Conservation (phyloP, 495 filamentous ascomycete species). For the Penicillium lividum region DNA sequence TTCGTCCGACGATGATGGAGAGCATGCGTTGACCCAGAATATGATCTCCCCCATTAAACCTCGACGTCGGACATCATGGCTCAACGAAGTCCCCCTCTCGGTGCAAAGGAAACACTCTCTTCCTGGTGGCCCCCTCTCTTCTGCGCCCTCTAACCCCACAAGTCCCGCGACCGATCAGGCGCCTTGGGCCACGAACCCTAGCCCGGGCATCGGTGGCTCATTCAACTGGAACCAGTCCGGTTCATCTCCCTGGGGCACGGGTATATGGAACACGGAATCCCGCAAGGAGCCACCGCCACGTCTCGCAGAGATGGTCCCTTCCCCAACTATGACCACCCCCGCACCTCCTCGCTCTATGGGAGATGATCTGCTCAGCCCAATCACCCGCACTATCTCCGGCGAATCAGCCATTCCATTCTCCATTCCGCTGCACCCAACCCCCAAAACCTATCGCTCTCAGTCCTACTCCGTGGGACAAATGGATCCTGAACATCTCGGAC, state of each 20-base stretch:
- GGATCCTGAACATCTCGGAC: conserved; percentile 62
- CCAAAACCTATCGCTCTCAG: conserved; percentile 90
- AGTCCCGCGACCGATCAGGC: conserved; percentile 71
- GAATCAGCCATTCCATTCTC: conserved; percentile 77
- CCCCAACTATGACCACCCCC: conserved; percentile 69
- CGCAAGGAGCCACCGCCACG: conserved; percentile 74
- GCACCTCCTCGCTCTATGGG: conserved; percentile 36
- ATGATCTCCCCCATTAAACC: conserved; percentile 42
- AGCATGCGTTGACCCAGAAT: conserved; percentile 42
- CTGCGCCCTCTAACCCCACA: conserved; percentile 72
- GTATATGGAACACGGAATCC: conserved; percentile 73
- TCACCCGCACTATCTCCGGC: conserved; percentile 53
- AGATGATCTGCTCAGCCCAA: conserved; percentile 57
- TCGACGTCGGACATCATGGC: conserved; percentile 54
- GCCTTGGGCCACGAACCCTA: conserved; percentile 59
- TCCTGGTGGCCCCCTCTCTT: conserved; percentile 63
- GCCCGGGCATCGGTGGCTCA: conserved; percentile 49
- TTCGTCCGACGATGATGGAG: conserved; percentile 88
- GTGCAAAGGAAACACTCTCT: conserved; percentile 53
- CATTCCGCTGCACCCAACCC: conserved; percentile 87
- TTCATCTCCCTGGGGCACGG: conserved; percentile 72
- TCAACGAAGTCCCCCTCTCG: conserved; percentile 50
- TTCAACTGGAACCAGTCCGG: conserved; percentile 61
- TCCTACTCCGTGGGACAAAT: conserved; percentile 96
- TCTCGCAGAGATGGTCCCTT: conserved; percentile 73